phyloP scores from a whole-genome alignment of 2,329 filamentous ascomycete species.

The Neonectria coccinea region DNA sequence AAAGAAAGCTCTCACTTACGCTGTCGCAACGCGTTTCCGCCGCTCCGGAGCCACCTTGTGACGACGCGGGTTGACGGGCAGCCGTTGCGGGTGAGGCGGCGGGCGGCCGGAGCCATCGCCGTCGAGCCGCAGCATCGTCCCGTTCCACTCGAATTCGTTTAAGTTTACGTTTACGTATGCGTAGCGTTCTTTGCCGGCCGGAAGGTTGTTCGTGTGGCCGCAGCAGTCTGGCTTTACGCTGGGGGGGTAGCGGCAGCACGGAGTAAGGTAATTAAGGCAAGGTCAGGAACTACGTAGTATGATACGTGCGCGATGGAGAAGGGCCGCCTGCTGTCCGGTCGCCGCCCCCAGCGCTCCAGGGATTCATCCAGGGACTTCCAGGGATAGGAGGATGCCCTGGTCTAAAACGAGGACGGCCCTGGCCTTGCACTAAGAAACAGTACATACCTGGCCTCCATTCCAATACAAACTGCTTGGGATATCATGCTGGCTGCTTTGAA shows the following conservation, averaged over 20 bases:
- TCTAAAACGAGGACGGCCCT: not conserved
- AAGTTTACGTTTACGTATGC: not conserved
- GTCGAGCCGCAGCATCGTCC: constrained; percentile 21
- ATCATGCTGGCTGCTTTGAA: not conserved
- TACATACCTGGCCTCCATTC: not conserved
- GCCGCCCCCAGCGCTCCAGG: constrained; percentile 4
- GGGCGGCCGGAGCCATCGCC: constrained; percentile 36
- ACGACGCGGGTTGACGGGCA: constrained; percentile 63
- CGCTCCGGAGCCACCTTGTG: constrained; percentile 60
- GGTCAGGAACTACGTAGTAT: not conserved
- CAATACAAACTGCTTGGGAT: no score
- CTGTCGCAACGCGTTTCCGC: constrained; percentile 62
- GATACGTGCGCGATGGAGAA: constrained; percentile 6
- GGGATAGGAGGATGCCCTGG: not conserved
- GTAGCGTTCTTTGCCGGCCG: constrained; percentile 3
- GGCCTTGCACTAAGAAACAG: not conserved
- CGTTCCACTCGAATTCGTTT: constrained; percentile 19
- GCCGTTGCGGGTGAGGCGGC: constrained; percentile 49
- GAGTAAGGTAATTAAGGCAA: not conserved
- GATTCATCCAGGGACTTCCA: not conserved
- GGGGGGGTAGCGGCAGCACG: not conserved
- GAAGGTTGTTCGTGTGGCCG: not conserved
- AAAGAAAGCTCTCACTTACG: constrained; percentile 52
- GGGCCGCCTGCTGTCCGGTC: not conserved
- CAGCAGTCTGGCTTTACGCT: not conserved